phyloP scores from a whole-genome alignment of 495 filamentous ascomycete species.

The Xylaria longipes region DNA sequence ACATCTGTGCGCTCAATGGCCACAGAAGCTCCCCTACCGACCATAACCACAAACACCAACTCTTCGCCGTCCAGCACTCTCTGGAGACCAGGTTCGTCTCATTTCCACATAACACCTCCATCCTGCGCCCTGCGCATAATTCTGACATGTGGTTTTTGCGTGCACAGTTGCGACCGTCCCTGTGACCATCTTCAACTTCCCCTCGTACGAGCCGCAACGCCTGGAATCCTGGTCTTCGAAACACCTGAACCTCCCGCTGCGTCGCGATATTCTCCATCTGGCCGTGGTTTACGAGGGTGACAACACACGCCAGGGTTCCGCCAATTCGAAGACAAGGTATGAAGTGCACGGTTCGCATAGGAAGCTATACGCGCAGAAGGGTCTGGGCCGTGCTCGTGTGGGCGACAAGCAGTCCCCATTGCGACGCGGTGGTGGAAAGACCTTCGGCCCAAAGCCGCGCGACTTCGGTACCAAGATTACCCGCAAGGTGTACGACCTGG shows the following conservation, averaged over 20 bases:
- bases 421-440: constrained; percentile 82
- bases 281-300: constrained; percentile 95
- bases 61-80: constrained; percentile 13
- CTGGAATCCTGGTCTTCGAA: constrained; percentile 80
- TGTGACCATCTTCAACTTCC: constrained; percentile 88
- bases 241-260: constrained; percentile 84
- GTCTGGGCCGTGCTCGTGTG: constrained; percentile 76
- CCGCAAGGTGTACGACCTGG: constrained; percentile 91
- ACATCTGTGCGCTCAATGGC: constrained; percentile 71
- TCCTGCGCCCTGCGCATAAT: constrained; percentile 25
- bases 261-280: constrained; percentile 90
- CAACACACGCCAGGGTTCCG: constrained; percentile 83
- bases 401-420: constrained; percentile 86
- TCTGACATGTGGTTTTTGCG: constrained; percentile 32
- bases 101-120: constrained; percentile 16
- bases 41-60: constrained; percentile 51
- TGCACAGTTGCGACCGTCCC: constrained; percentile 64
- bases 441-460: constrained; percentile 83
- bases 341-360: constrained; percentile 82
- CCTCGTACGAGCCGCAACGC: constrained; percentile 80
- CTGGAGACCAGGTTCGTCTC: constrained; percentile 38
- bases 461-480: constrained; percentile 87
- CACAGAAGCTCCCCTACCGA: constrained; percentile 65
- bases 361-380: constrained; percentile 87
- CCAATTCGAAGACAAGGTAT: constrained; percentile 79